Evolutionary conservation across 1,284 basidiomycete species (phyloP), one percentile per base, ranked within the genome.

Genomic region (Apiotrichum siamense): DNA sequence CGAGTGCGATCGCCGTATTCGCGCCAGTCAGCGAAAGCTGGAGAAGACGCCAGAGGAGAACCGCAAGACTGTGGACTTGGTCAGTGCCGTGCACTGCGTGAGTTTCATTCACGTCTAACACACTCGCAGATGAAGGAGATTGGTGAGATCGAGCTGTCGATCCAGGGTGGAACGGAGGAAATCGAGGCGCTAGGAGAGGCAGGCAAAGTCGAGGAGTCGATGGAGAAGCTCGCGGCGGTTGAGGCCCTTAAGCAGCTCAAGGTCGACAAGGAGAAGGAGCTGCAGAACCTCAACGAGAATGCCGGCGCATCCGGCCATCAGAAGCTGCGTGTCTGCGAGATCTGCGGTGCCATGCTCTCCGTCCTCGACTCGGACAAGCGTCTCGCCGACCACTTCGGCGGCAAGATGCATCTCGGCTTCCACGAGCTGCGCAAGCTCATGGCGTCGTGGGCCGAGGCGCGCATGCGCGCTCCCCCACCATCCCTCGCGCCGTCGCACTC

Each of bases 11-110:
- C 80, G 96, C 62, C 83, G 94, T 67, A 98, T 99, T 75, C 79
- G 89, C 41, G 83, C 89, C 38, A 90, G 91, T 50, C 94, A 98
- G 73, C 82, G 92, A 59, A 81, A 96, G 65, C 77, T 99, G 65
- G 96, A 98, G 78, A 97, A 98, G 79, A 98, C 96, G 21, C 96
- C 96, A 11, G 96, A 98, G 76, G 96, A 99, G 79, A 97, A 97
- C 72, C 90, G 91, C 47, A 93, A 96, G 76, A 97, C 94, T 27
- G 96, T 96, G 21, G 93, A 94, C 73, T 76, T 98, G 78, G 87
- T 88, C 63, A 59, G 77, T 72, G 7, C 23, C 27, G 20, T 9
- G n/a, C 12, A 17, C 13, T 10, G 17, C 40, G 12, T 21, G 3
- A 10, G 13, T 27, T 6, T 11, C 13, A 29, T 20, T 33, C 17